Conservation (phyloP, 2,329 filamentous ascomycete species). For the Penicillium sp. region DNA sequence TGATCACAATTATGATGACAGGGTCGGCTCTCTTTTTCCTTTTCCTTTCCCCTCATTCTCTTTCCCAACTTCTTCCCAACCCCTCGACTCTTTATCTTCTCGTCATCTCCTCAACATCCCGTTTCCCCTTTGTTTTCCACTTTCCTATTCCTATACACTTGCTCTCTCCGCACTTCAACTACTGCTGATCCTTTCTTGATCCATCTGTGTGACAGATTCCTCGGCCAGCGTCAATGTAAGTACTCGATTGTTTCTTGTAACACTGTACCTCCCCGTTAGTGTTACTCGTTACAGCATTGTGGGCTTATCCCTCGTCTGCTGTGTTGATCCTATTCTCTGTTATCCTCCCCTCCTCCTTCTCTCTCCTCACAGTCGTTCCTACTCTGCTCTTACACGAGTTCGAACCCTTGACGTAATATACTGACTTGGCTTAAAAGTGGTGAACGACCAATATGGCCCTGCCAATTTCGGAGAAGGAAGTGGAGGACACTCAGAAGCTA, state of each 20-base stretch:
- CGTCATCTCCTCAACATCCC: conserved; percentile 7
- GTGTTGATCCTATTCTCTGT: background rate
- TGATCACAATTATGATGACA: conserved; percentile 12
- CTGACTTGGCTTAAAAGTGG: conserved; percentile 9
- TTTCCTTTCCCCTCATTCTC: conserved; percentile 4
- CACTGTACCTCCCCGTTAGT: background rate
- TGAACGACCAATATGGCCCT: conserved; percentile 27
- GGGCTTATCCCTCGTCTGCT: background rate
- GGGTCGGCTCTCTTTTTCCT: conserved; percentile 8
- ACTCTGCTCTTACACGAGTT: background rate
- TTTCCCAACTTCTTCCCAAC: background rate
- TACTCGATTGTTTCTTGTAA: conserved; percentile 3
- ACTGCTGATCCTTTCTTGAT: conserved; percentile 10
- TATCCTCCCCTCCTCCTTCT: background rate
- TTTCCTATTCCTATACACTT: conserved; percentile 3
- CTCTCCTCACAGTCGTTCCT: background rate
- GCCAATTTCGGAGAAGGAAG: conserved; percentile 22
- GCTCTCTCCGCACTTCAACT: background rate
- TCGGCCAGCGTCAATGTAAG: conserved; percentile 14
- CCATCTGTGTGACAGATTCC: conserved; percentile 2
- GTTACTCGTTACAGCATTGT: background rate
- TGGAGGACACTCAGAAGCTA: conserved; percentile 30
- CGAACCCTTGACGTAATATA: background rate
- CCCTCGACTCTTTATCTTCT: conserved; percentile 6
- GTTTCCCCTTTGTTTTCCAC: conserved; percentile 8